Evolutionary conservation across 108 stramenopile species (phyloP).

Genomic region (Cylindrotheca fusiformis): DNA sequence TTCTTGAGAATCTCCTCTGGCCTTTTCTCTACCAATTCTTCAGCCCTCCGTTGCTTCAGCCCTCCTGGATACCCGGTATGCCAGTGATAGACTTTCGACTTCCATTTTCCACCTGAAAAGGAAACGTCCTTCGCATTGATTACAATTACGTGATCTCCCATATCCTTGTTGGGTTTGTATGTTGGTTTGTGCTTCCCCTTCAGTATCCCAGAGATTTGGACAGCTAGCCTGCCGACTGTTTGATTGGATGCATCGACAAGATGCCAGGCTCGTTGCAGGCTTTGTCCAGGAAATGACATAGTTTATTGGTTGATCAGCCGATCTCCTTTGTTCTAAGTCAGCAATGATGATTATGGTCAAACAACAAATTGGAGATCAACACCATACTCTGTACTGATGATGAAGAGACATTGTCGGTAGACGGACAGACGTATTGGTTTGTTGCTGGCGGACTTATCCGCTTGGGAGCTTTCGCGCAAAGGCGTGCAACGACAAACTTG

Average conservation of each 20-base stretch:
- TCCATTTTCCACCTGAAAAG: conserved; percentile 91
- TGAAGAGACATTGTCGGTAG: too few species aligned
- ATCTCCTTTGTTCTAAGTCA: too few species aligned
- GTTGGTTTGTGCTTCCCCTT: conserved; percentile 97
- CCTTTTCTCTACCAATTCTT: conserved; percentile 78
- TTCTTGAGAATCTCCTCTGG: conserved; percentile 80
- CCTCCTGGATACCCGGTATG: conserved; percentile 96
- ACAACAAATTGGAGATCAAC: too few species aligned
- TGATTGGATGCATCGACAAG: conserved; percentile 87
- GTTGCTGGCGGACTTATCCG: too few species aligned
- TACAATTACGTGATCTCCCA: conserved; percentile 93
- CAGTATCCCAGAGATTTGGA: conserved; percentile 83
- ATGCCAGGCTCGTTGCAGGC: conserved; percentile 87
- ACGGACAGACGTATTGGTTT: too few species aligned
- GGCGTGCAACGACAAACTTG: too few species aligned
- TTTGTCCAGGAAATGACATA: conserved; percentile 82
- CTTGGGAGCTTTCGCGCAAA: too few species aligned
- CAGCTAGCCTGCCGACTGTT: conserved; percentile 91
- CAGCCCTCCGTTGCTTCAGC: conserved; percentile 79
- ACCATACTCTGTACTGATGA: too few species aligned
- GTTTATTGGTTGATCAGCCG: too few species aligned
- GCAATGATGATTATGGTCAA: too few species aligned
- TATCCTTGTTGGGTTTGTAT: conserved; percentile 88
- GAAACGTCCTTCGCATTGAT: conserved; percentile 91
- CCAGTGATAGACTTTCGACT: conserved; percentile 91